Evolutionary conservation across 2,329 filamentous ascomycete species (phyloP).

Genomic region (Cladorrhinum sp.): DNA sequence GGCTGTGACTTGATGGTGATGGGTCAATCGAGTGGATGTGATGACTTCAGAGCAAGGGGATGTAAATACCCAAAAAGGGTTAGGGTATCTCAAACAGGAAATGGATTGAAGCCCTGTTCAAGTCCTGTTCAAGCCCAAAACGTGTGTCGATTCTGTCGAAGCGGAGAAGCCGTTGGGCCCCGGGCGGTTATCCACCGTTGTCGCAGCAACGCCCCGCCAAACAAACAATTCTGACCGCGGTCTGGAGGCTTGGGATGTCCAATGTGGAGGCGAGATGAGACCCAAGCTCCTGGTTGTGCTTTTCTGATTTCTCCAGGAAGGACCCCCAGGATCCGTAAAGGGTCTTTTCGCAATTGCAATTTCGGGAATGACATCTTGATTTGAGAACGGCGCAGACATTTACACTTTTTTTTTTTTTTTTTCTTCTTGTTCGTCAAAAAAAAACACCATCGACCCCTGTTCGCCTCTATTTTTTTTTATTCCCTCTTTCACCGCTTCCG

Average conservation of each 20-base stretch:
- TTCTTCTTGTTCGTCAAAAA: too few relatives aligned
- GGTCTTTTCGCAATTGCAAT: not conserved
- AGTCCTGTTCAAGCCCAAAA: not conserved
- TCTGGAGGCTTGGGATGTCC: slow-evolving; percentile 3
- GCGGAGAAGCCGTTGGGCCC: not conserved
- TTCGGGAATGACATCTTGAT: slow-evolving; percentile 6
- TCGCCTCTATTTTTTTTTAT: not conserved
- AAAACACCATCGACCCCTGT: not conserved
- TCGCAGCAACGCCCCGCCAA: slow-evolving; percentile 28
- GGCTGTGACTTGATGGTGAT: not conserved
- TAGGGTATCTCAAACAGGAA: not conserved
- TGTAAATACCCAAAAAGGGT: not conserved
- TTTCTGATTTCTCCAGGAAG: not conserved
- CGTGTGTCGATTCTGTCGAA: not conserved
- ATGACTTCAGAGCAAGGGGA: not conserved
- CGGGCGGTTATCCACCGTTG: slow-evolving; percentile 11
- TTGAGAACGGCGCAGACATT: not conserved
- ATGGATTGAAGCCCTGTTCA: not conserved
- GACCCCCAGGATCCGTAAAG: not conserved
- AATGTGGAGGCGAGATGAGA: not conserved
- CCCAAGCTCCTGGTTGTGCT: not conserved
- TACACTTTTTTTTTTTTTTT: not conserved
- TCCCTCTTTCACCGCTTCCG: not conserved
- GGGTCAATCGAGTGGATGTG: not conserved
- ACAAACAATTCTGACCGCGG: slow-evolving; percentile 21